These are phyloP conservation scores for Wickerhamia fluorescens DNA, from an alignment of 805 yeast species.

Conservation along the genomic window DNA sequence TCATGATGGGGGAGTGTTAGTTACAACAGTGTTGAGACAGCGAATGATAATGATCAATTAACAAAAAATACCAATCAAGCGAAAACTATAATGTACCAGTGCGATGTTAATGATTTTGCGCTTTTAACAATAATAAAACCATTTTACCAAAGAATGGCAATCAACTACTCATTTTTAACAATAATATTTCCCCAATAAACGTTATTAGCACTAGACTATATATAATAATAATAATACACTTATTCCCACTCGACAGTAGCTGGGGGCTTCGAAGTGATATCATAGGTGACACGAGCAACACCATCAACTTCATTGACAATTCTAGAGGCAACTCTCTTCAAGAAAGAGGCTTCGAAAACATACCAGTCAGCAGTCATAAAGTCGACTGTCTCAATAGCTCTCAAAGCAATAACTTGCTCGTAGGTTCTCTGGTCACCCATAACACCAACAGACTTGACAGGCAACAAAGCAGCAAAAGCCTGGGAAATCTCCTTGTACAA, in stretches of 20 bases:
- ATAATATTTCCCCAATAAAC: not conserved
- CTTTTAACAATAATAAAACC: too few relatives aligned
- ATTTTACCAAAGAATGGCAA: too few relatives aligned
- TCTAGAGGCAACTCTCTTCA: slow-evolving; percentile 89
- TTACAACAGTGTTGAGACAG: slow-evolving; percentile 50
- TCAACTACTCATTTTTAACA: too few relatives aligned
- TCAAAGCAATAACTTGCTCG: slow-evolving; percentile 97
- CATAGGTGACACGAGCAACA: slow-evolving; percentile 98
- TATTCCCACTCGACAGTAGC: slow-evolving; percentile 99
- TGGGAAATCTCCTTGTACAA: slow-evolving; percentile 89
- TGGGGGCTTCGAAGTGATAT: slow-evolving; percentile 98
- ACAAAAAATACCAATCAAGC: not conserved
- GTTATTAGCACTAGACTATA: slow-evolving; percentile 1
- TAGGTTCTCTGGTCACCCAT: slow-evolving; percentile 99
- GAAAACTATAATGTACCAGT: too few relatives aligned
- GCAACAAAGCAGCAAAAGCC: slow-evolving; percentile 95
- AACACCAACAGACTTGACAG: slow-evolving; percentile 98
- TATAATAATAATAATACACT: too few relatives aligned
- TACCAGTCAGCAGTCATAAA: slow-evolving; percentile 99
- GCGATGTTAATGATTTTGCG: too few relatives aligned
- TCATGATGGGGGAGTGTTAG: slow-evolving; percentile 57
- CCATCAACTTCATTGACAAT: slow-evolving; percentile 98
- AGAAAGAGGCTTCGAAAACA: slow-evolving; percentile 84
- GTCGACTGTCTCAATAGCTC: slow-evolving; percentile 96
- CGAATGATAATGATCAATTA: not conserved